Conservation (phyloP, 345 rosid genomes). For the Moricandia arvensis region DNA sequence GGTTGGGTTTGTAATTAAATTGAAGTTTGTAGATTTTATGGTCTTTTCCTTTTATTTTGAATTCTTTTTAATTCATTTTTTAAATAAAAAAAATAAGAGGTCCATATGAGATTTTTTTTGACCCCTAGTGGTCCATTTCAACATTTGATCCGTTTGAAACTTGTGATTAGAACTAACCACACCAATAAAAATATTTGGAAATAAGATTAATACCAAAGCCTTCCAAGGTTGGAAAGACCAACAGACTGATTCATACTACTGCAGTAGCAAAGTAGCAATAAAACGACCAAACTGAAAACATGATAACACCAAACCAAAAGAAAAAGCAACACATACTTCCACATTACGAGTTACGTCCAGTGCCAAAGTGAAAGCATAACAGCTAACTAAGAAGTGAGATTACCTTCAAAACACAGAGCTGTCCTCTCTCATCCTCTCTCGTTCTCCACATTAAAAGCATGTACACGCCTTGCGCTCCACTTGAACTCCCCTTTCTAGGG, state of each 20-base stretch:
- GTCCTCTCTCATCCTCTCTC: slow-evolving; percentile 1
- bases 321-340: background rate
- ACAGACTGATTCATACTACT: background rate
- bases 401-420: slow-evolving; percentile 18
- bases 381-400: background rate
- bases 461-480: background rate
- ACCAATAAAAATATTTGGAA: background rate
- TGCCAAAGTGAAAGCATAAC: background rate
- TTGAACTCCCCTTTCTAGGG: background rate
- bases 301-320: background rate
- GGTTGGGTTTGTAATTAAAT: too few relatives aligned
- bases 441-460: background rate
- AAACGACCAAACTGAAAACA: background rate
- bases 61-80: too few relatives aligned
- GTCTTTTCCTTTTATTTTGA: too few relatives aligned
- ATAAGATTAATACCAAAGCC: background rate
- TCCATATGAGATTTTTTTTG: too few relatives aligned
- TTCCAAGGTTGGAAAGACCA: background rate
- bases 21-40: too few relatives aligned
- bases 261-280: background rate
- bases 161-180: background rate
- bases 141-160: too few relatives aligned
- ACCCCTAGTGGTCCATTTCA: too few relatives aligned
- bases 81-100: too few relatives aligned
- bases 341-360: too few relatives aligned